These are phyloP conservation scores for Penicillium sp. DNA, from an alignment of 2,329 filamentous ascomycete genomes.

Conservation along the genomic window DNA sequence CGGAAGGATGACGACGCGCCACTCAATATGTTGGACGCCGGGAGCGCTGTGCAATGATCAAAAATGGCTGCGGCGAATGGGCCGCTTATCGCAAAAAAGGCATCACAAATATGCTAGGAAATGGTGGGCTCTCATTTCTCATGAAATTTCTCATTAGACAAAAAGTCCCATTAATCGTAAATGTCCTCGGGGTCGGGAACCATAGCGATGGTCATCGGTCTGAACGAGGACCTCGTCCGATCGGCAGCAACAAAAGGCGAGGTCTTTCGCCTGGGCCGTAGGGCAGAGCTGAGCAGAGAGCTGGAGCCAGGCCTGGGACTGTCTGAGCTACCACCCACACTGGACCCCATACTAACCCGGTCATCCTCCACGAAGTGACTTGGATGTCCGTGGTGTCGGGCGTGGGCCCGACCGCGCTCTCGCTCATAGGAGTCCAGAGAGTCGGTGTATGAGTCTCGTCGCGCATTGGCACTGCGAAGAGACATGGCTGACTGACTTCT, in stretches of 20 bases:
- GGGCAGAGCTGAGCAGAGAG: constrained; percentile 8
- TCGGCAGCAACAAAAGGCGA: constrained; percentile 15
- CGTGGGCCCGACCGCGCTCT: constrained; percentile 3
- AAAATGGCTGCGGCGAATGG: neutral
- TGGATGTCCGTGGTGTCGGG: neutral
- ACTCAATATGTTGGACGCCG: neutral
- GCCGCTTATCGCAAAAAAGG: neutral
- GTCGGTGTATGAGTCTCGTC: constrained; percentile 12
- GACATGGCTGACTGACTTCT: constrained; percentile 17
- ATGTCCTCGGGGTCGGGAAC: constrained; percentile 34
- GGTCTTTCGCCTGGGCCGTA: constrained; percentile 12
- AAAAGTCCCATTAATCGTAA: constrained; percentile 21
- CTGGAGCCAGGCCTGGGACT: constrained; percentile 1
- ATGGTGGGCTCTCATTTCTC: neutral
- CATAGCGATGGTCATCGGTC: constrained; percentile 30
- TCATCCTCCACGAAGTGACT: constrained; percentile 11
- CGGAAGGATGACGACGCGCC: neutral
- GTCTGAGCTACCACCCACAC: constrained; percentile 8
- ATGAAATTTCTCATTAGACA: too few relatives aligned
- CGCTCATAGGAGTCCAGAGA: neutral
- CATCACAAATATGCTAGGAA: neutral
- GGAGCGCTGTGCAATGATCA: constrained; percentile 5
- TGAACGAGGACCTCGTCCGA: constrained; percentile 18
- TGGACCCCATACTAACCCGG: constrained; percentile 8
- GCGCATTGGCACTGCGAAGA: constrained; percentile 2